Conservation (phyloP, 148 eudicot species). For the Fagopyrum homotropicum region DNA sequence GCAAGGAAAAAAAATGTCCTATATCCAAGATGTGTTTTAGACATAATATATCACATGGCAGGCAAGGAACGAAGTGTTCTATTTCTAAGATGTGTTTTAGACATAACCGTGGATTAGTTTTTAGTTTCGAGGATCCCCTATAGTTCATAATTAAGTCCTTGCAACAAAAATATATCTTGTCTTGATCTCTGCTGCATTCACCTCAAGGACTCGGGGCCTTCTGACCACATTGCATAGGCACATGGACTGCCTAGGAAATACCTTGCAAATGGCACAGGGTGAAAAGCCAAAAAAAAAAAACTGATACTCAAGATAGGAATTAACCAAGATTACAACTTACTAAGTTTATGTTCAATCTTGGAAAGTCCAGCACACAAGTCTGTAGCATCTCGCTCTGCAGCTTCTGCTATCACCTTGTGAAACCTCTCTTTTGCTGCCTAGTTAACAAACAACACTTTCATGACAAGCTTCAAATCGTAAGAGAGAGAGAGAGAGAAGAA, state of each 20-base stretch:
- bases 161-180: background rate
- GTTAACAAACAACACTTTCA: conserved; percentile 30
- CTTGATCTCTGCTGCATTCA: background rate
- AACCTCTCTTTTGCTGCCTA: conserved; percentile 70
- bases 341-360: conserved; percentile 37
- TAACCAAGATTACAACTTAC: conserved; percentile 37
- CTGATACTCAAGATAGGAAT: background rate
- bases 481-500: too few species aligned
- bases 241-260: background rate
- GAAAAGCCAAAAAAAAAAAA: background rate
- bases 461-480: conserved; percentile 14
- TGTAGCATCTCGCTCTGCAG: conserved; percentile 45
- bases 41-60: background rate
- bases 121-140: background rate
- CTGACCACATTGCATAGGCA: background rate
- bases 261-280: background rate
- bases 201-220: background rate
- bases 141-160: background rate
- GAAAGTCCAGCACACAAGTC: conserved; percentile 40
- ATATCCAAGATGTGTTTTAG: too few species aligned
- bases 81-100: background rate
- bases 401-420: conserved; percentile 69
- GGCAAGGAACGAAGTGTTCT: background rate
- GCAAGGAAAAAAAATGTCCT: too few species aligned
- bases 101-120: background rate